Evolutionary conservation across 2,329 filamentous ascomycete species (phyloP), one percentile per base, ranked within the genome.

Genomic region (Colletotrichum scovillei): DNA sequence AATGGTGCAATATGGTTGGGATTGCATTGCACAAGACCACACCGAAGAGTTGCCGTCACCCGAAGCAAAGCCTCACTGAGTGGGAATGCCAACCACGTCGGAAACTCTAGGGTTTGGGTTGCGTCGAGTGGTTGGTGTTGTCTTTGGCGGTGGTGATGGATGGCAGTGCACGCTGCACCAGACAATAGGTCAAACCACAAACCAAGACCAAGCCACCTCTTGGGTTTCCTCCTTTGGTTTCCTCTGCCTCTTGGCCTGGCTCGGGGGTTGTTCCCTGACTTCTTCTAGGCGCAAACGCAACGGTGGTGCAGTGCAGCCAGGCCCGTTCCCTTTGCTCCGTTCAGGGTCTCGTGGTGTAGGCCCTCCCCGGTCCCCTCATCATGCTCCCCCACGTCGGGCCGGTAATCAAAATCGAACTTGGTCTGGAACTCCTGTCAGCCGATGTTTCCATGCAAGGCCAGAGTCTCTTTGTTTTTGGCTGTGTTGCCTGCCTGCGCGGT

Each of bases 351-450:
- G 19, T 49, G 19, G 19, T 49, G 8, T n/a, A 11, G 12, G 26
- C 62, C 28, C 26, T 53, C 46, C 62, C 46, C 12, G 28, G 28
- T 49, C 63, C 42, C 46, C 63, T 57, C 57, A 12, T 63, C 49
- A 38, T 46, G 38, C 69, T 64, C 64, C 69, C 66, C 65, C 69
- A 59, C 69, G 59, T 64, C 69, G 65, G 59, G 66, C 66, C 66
- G 66, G 66, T 49, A 64, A 55, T 59, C 70, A 69, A 69, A 35
- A 59, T 73, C 70, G 59, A 69, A 65, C 66, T 64, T 63, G 65
- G 66, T 64, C 66, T 69, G 59, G 69, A 69, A 63, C 59, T 63
- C 42, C 70, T 73, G 59, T 49, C 70, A 73, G 70, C 70, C 70
- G 59, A 73, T 73, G 59, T 73, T 60, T 46, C 42, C 63, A 64